Conservation (phyloP, 768 basidiomycete genomes). For the Amanita fuliginea region DNA sequence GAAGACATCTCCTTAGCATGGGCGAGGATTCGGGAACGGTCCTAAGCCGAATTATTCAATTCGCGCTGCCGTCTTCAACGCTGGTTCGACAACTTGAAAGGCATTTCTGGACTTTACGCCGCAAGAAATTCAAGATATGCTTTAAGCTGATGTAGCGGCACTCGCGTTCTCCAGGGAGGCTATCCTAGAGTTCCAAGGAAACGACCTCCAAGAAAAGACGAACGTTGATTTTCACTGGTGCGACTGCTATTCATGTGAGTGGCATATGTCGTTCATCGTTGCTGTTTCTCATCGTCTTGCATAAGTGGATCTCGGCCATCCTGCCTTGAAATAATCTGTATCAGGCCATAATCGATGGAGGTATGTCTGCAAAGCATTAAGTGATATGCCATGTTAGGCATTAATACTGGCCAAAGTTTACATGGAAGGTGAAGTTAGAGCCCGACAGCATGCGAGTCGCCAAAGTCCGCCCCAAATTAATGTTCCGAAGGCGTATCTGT, state of each 20-base stretch:
- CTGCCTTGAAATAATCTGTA: background rate
- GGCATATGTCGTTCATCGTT: background rate
- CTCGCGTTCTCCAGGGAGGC: slow-evolving; percentile 56
- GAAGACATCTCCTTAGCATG: slow-evolving; percentile 41
- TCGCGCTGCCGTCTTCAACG: slow-evolving; percentile 57
- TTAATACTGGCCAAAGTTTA: slow-evolving; percentile 12
- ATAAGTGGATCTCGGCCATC: slow-evolving; percentile 24
- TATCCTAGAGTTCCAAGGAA: slow-evolving; percentile 49
- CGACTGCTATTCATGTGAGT: slow-evolving; percentile 65
- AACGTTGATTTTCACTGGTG: slow-evolving; percentile 62
- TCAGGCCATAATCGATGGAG: slow-evolving; percentile 64
- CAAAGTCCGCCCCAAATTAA: slow-evolving; percentile 19
- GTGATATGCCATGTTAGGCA: slow-evolving; percentile 27
- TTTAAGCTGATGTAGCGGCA: slow-evolving; percentile 43
- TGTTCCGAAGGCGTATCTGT: slow-evolving; percentile 43
- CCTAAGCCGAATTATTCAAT: slow-evolving; percentile 38
- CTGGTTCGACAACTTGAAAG: slow-evolving; percentile 47
- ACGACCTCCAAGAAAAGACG: slow-evolving; percentile 46
- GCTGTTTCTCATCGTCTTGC: background rate
- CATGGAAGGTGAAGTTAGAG: slow-evolving; percentile 36
- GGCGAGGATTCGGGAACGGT: slow-evolving; percentile 31
- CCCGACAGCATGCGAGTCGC: slow-evolving; percentile 72
- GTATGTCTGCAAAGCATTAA: slow-evolving; percentile 12
- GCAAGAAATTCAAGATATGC: slow-evolving; percentile 38
- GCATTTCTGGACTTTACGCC: slow-evolving; percentile 55